phyloP scores from a whole-genome alignment of 768 basidiomycete genomes.

The Kwoniella shandongensis region DNA sequence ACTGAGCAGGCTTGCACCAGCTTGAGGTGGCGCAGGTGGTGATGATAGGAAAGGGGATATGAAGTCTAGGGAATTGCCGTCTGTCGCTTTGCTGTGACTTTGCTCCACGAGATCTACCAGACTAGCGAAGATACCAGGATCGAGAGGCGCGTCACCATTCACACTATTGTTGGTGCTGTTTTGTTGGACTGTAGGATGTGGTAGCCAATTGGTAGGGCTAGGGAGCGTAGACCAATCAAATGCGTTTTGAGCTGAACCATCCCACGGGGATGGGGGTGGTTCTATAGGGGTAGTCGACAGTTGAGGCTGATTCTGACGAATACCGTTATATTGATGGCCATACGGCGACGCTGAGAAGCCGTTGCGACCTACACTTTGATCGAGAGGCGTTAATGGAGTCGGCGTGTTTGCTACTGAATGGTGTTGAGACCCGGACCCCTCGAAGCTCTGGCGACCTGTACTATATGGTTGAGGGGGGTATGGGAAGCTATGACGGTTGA shows the following conservation, averaged over 20 bases:
- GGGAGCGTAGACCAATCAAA: conserved; percentile 25
- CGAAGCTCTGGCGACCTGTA: conserved; percentile 17
- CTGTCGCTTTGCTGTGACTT: conserved; percentile 20
- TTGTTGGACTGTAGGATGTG: neutral
- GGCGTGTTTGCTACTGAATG: conserved; percentile 37
- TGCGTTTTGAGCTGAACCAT: neutral
- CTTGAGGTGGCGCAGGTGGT: conserved; percentile 3
- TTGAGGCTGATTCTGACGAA: conserved; percentile 3
- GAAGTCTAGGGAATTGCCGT: conserved; percentile 12
- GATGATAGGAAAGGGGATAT: conserved; percentile 7
- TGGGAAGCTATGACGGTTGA: conserved; percentile 10
- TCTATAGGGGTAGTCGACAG: conserved; percentile 37
- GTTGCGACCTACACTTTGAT: conserved; percentile 16
- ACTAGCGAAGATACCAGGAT: conserved; percentile 31
- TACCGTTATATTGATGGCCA: conserved; percentile 7
- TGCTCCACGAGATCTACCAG: conserved; percentile 38
- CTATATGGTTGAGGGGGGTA: conserved; percentile 27
- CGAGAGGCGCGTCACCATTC: conserved; percentile 18
- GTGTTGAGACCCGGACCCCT: conserved; percentile 22
- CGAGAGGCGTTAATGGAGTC: conserved; percentile 33
- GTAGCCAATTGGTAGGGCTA: conserved; percentile 19
- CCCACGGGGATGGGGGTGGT: conserved; percentile 40
- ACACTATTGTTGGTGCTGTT: neutral
- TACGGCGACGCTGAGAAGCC: conserved; percentile 19
- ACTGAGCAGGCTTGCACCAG: conserved; percentile 17